Evolutionary conservation across 192 early-diverging fungal species (phyloP), one percentile per base, ranked within the genome.

Genomic region (Coemansia sp.): DNA sequence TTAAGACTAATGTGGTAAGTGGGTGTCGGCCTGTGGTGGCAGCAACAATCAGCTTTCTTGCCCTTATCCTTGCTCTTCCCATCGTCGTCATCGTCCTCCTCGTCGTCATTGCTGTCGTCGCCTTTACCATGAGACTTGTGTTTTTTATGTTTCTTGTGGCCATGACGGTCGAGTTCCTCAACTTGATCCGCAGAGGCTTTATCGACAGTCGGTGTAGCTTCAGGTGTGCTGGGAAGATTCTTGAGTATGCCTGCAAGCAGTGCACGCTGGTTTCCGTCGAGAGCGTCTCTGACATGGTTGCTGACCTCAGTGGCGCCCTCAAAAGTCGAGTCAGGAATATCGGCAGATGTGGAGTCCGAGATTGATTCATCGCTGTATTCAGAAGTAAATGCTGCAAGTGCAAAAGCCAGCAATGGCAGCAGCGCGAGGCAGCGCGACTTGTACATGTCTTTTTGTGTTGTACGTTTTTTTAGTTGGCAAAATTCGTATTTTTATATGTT

Each of bases 1-100:
- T 63, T 43, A 9, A 77, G 23, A 23, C 59, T 65, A 25, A 77
- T 65, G 32, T 78, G 75, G 55, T 78, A 78, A n/a, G 75, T 78
- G 1, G 75, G 75, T 4, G 65, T 66, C 9, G 57, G 65, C 53
- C 67, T 48, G 22, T 62, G 45, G 25, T 63, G 41, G 68, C 56
- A 43, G 50, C 65, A 66, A 63, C 43, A 47, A 17, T 12, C 43
- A 15, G 12, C 14, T 14, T 56, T 62, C 59, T 68, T 65, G 29
- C 65, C 17, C 23, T 52, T 24, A 3, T 35, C 35, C 12, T 27
- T 27, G 1, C 5, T 3, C 29, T 53, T 53, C 25, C 22, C 22
- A 17, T 53, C 14, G 51, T 53, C 51, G 14, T 25, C 25, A 2
- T 53, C 23, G 22, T 8, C 51, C 9, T 53, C 23, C 22, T 53